phyloP scores from a whole-genome alignment of 139 green algal genomes.

The Eudorina sp. region DNA sequence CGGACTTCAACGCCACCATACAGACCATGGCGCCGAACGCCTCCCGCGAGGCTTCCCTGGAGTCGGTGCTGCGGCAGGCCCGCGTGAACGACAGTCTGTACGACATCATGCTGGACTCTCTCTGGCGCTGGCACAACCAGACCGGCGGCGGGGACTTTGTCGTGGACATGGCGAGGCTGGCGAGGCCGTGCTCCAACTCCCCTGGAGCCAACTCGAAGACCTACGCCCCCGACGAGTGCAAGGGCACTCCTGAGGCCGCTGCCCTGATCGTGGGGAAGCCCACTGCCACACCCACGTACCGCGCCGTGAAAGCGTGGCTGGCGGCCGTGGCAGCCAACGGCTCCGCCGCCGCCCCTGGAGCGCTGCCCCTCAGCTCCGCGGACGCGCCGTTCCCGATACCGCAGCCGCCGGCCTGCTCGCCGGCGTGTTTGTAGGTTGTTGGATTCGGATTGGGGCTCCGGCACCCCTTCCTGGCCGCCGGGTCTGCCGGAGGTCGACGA shows the following conservation, averaged over 20 bases:
- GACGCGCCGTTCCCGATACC: not conserved
- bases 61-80: not conserved
- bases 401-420: not conserved
- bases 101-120: conserved; percentile 20
- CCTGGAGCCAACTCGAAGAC: not conserved
- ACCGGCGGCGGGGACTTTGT: conserved; percentile 10
- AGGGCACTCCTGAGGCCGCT: not conserved
- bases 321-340: not conserved
- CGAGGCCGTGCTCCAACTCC: not conserved
- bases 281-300: not conserved
- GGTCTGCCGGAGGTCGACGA: too few species aligned
- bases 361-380: not conserved
- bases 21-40: conserved; percentile 8
- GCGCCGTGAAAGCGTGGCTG: conserved; percentile 3
- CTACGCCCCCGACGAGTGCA: conserved; percentile 10
- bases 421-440: conserved; percentile 29
- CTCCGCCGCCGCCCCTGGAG: not conserved
- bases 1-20: not conserved
- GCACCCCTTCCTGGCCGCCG: too few species aligned
- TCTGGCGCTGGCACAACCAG: conserved; percentile 42
- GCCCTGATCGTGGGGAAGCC: not conserved
- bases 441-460: too few species aligned
- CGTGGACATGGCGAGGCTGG: not conserved
- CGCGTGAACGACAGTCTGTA: not conserved
- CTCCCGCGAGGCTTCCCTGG: not conserved